Conservation (phyloP, 768 basidiomycete species). For the Hirschioporus abietinus region DNA sequence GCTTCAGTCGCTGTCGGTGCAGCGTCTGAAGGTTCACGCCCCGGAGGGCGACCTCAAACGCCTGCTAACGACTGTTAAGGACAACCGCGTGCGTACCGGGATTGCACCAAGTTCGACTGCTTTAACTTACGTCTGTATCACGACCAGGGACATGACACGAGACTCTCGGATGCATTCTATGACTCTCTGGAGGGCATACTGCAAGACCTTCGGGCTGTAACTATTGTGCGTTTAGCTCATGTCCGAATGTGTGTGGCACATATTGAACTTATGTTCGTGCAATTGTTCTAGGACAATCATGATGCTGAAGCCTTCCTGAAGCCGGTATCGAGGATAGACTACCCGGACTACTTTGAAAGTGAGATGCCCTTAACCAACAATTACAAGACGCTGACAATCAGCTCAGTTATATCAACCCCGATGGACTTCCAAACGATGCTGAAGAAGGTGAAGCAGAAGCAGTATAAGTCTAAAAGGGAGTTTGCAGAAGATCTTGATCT, state of each 20-base stretch:
- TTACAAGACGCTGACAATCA: constrained; percentile 12
- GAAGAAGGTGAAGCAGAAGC: constrained; percentile 87
- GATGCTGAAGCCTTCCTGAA: constrained; percentile 92
- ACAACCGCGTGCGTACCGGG: constrained; percentile 66
- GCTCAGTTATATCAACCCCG: constrained; percentile 80
- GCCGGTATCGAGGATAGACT: constrained; percentile 85
- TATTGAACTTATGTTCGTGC: constrained; percentile 13
- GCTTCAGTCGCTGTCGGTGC: constrained; percentile 78
- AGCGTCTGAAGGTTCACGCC: constrained; percentile 55
- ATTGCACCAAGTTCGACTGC: constrained; percentile 14
- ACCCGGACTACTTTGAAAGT: constrained; percentile 93
- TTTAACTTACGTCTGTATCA: constrained; percentile 19
- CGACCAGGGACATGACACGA: constrained; percentile 47
- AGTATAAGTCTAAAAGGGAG: constrained; percentile 90
- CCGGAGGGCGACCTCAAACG: constrained; percentile 72
- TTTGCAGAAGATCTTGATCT: constrained; percentile 93
- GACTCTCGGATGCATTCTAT: constrained; percentile 84
- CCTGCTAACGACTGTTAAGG: constrained; percentile 80
- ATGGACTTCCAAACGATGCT: constrained; percentile 96
- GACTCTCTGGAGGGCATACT: constrained; percentile 90
- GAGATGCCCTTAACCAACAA: constrained; percentile 22
- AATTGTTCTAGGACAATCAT: constrained; percentile 59
- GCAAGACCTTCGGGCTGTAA: constrained; percentile 74
- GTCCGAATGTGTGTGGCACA: constrained; percentile 22
- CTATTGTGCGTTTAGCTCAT: constrained; percentile 45